Base-by-base conservation (phyloP, 108 stramenopile genomes). In the Cylindrotheca fusiformis region DNA sequence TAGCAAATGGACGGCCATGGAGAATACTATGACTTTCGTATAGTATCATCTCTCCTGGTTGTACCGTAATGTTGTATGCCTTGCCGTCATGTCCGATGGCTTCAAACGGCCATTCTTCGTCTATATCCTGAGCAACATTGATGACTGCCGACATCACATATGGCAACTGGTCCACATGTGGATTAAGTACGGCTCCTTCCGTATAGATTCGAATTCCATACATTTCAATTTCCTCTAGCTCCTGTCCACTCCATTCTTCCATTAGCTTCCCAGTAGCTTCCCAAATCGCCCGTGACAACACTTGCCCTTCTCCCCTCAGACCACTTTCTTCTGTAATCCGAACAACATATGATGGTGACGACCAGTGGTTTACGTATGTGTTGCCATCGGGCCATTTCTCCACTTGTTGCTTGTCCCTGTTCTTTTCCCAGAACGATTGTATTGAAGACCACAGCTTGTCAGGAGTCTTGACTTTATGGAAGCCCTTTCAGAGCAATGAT, bases 121-220 rank as follows among this genome's bases (percentile, higher is more conserved):
- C 36, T 10, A 41, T 6, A 60, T 97, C 95, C 60, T 93, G 91
- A 4, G 75, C 92, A 1, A 95, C 90, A 75, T 94, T 95, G 33
- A 97, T 78, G 65, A 97, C 95, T 6, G 87, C 88, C 4, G 83
- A 85, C 21, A 81, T 81, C 3, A 96, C 92, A 41, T 94, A 72
- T 4, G 97, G 91, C 52, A 95, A 66, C 14, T 93, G 79, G 64
- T 98, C 97, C 3, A 97, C 95, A 54, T 96, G 96, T 1, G 91
- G 86, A 27, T 77, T 63, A 48, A 97, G 74, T 10, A 96, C 75
- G 23, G 86, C 81, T 4, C 90, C 94, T 52, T 71, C 47, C 8
- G 74, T 86, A 65, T 97, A 97, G 22, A 85, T 53, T 3, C 97
- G 82, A 18, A 96, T 92, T 14, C 97, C 97, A 69, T 97, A 96